Conservation (phyloP, 148 eudicot genomes). For the Camellia lanceoleosa region DNA sequence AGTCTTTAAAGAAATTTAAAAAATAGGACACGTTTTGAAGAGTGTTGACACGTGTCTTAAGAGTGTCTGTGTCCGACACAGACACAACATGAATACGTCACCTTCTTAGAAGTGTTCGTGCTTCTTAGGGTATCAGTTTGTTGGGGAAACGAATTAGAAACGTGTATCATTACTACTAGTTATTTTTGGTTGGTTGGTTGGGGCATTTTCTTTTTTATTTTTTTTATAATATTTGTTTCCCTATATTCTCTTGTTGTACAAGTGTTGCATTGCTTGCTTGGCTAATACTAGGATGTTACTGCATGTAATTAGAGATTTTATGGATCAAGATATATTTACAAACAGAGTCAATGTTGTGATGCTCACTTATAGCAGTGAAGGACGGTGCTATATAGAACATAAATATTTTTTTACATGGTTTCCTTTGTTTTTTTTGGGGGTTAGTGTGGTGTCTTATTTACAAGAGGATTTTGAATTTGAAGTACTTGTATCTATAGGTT, state of each 20-base stretch:
- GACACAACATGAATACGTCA: no score
- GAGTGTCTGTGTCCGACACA: no score
- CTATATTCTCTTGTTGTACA: not conserved
- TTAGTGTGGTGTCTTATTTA: not conserved
- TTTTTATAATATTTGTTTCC: not conserved
- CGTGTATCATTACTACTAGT: not conserved
- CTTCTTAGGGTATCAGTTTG: not conserved
- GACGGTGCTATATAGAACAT: no score
- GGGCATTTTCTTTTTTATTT: not conserved
- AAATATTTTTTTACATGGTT: no score
- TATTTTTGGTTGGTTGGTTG: not conserved
- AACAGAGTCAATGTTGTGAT: not conserved
- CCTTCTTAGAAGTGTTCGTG: no score
- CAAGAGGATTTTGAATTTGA: not conserved
- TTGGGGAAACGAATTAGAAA: not conserved
- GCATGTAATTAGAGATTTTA: not conserved
- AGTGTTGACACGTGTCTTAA: no score
- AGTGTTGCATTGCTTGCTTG: not conserved
- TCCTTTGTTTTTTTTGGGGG: constrained; percentile 1
- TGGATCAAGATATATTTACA: not conserved
- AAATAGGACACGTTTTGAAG: no score
- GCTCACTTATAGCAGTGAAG: not conserved
- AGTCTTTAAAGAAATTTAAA: no score
- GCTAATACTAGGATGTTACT: not conserved
- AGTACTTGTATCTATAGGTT: not conserved